These are phyloP conservation scores for Sporisorium iseilematis-ciliati DNA, from an alignment of 1,284 basidiomycete genomes.

Conservation along the genomic window DNA sequence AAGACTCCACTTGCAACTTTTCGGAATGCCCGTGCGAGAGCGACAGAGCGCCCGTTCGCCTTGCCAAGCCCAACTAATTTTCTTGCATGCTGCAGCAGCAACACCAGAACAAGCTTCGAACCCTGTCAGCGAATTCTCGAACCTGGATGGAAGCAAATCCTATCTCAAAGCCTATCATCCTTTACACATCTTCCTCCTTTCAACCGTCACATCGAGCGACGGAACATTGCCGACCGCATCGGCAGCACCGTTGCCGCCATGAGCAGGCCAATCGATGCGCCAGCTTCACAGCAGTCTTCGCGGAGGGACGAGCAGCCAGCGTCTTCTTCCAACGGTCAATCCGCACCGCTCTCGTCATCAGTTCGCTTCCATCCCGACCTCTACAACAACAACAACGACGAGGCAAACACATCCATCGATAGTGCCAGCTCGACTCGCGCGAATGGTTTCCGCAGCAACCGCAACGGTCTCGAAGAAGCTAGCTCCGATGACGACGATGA, in stretches of 20 bases:
- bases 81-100: constrained; percentile 1
- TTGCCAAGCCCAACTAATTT: background rate
- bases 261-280: constrained; percentile 38
- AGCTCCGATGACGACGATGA: constrained; percentile 32
- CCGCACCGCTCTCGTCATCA: constrained; percentile 30
- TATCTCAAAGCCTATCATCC: background rate
- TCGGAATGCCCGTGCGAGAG: constrained; percentile 15
- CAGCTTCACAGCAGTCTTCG: constrained; percentile 7
- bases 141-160: constrained; percentile 3
- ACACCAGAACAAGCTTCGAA: too few species aligned
- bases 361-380: constrained; percentile 25
- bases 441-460: background rate
- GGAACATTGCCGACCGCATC: background rate
- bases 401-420: constrained; percentile 15
- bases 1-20: constrained; percentile 1
- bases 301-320: background rate
- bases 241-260: constrained; percentile 1
- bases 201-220: background rate
- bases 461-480: constrained; percentile 3
- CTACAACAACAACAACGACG: background rate
- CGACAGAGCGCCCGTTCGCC: background rate
- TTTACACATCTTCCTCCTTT: background rate
- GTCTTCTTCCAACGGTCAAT: constrained; percentile 6
- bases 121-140: background rate
- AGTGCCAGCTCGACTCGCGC: constrained; percentile 11